Evolutionary conservation across 2,329 filamentous ascomycete genomes (phyloP), one percentile per base, ranked within the genome.

Genomic region (Hortaea sp.): DNA sequence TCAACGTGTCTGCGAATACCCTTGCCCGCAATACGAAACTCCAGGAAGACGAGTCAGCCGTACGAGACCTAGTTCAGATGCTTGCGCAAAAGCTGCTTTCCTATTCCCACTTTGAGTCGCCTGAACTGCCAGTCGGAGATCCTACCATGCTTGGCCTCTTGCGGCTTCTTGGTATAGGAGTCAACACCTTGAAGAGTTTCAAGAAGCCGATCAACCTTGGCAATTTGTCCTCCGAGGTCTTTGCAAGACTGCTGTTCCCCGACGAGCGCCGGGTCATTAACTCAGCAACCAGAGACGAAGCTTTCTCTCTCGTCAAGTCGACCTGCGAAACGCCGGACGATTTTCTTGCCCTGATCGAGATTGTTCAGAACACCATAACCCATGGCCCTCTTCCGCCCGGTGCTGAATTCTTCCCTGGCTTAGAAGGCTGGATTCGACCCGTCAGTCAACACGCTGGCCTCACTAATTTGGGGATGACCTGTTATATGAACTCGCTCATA

Each of bases 401-500:
- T 29, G 49, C 54, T 6, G 20, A 29, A 6, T 35, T 43, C 5
- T 59, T 52, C 39, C 54, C 54, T 11, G 56, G 56, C 7, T 40
- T 28, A 4, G 49, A 50, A 82, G 31, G 66, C 66, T 35, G 81
- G 78, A 57, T 59, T 11, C 55, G 59, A 11, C 40, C 49, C 6
- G 50, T 52, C 6, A 42, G 43, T 5, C 41, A 47, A 27, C 52
- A 47, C 37, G 51, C 53, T 29, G 92, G 92, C 1, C 67, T 98
- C n/a, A 77, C 77, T 47, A 98, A 98, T 58, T 75, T 95, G 11
- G 92, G 88, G 7, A 95, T 95, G 62, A 97, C 94, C 0, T 98
- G 92, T 66, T 98, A 98, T 63, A 77, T 97, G 61, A 98, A 98
- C 63, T 97, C 92, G 0, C 72, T 98, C 0, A 76, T 97, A 50